A percentile compares a stretch with the other conserved stretches of the same genome.
Evolutionary conservation across 2,329 filamentous ascomycete genomes (phyloP).

Genomic region (Nannizzia gypsea): DNA sequence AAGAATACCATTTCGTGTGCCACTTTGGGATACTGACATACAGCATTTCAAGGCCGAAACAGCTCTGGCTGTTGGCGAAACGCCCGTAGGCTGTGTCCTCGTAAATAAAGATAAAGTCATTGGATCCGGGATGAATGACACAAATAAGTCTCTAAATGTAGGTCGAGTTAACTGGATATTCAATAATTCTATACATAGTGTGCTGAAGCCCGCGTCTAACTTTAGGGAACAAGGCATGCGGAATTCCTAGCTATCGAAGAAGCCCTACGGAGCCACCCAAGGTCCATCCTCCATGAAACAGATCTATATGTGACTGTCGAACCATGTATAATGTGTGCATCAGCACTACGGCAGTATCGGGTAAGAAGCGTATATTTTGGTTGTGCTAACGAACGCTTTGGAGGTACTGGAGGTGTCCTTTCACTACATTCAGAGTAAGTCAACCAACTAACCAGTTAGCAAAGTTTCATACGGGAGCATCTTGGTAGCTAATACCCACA

Average conservation of each 20-base stretch:
- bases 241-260: constrained; percentile 78
- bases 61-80: constrained; percentile 77
- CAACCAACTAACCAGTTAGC: background rate
- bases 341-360: constrained; percentile 73
- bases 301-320: constrained; percentile 95
- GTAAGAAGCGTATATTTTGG: constrained; percentile 91
- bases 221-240: constrained; percentile 77
- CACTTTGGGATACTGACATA: background rate
- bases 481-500: background rate
- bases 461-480: background rate
- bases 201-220: background rate
- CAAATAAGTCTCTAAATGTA: constrained; percentile 69
- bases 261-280: constrained; percentile 52
- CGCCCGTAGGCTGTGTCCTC: constrained; percentile 90
- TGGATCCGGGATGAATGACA: constrained; percentile 90
- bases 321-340: constrained; percentile 98
- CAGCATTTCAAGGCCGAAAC: constrained; percentile 64
- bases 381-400: constrained; percentile 92
- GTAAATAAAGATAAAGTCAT: constrained; percentile 70
- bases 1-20: background rate
- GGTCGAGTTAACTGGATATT: constrained; percentile 13
- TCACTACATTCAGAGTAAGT: constrained; percentile 62
- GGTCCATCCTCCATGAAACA: constrained; percentile 57
- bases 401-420: constrained; percentile 87
- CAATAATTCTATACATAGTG: background rate